Base-by-base conservation (phyloP, 257 asterid species). In the Capsicum baccatum region DNA sequence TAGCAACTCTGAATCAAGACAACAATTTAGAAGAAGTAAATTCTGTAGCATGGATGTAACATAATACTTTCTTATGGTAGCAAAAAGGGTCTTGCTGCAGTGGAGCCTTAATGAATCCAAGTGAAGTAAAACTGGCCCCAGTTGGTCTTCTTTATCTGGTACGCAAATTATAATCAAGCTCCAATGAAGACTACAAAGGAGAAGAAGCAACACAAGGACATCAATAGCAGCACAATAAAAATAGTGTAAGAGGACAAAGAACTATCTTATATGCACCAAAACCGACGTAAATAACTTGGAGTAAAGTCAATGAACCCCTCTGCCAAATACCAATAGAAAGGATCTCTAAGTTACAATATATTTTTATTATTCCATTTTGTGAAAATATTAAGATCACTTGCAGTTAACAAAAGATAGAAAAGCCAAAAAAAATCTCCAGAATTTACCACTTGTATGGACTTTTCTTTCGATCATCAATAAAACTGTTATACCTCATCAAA, bases 141-240 rank as follows among this genome's bases (percentile, higher is more conserved):
- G 89, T 83, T 88, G 91, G 85, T 91, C 96, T 84, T 94, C 96
- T 89, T 92, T 93, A 57, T 90, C 86, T 80, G 98, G 98, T 81
- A 93, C 91, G 87, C 97, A 94, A 79, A 97, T 92, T 85, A 95
- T 93, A 87, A 90, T 90, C 98, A 97, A 91, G 92, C 99, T 97
- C 99, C 99, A 97, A 86, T 97, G 99, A 55, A 48, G 89, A 83
- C 99, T 97, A 92, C 83, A 87, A 63, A 74, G 80, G 50, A 83
- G 26, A 83, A 47, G 58, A 82, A 83, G 80, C 84, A 86, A 87
- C 60, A 73, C 17, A 48, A 19, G 59, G 44, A 48, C 80, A 73
- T 73, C 60, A 73, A 73, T 19, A 73, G 60, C 80, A 73, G 37
- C 7, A 19, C 42, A 73, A 48, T 21, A 13, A 8, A 73, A 73